Percentiles rank a stretch among this genome's conserved stretches.
Evolutionary conservation across 768 basidiomycete species (phyloP).

Genomic region (Gymnopilus junonius): DNA sequence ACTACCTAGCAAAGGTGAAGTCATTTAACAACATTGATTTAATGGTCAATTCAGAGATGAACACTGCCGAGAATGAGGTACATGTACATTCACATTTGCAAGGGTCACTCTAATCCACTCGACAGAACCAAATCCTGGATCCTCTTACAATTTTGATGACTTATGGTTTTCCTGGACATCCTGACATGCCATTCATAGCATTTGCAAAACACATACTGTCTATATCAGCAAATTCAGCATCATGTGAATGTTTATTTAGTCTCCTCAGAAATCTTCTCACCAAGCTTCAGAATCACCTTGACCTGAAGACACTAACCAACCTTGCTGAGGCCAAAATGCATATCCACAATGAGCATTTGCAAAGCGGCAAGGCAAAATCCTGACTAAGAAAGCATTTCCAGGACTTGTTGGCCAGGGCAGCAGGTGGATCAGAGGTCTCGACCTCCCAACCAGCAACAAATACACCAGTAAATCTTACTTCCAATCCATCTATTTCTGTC

Average conservation of each 20-base stretch:
- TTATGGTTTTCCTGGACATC: not conserved
- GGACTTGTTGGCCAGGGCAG: too few relatives aligned
- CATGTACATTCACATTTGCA: too few relatives aligned
- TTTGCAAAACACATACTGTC: slow-evolving; percentile 10
- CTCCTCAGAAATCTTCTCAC: slow-evolving; percentile 20
- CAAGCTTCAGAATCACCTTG: slow-evolving; percentile 13
- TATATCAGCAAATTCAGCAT: slow-evolving; percentile 20
- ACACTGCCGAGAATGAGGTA: too few relatives aligned
- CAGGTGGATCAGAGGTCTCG: too few relatives aligned
- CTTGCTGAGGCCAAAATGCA: slow-evolving; percentile 30
- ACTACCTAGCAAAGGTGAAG: too few relatives aligned
- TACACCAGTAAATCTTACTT: not conserved
- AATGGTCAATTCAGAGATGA: too few relatives aligned
- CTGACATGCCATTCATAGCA: not conserved
- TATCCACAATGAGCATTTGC: slow-evolving; percentile 28
- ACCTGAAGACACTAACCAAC: slow-evolving; percentile 11
- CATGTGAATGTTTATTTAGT: slow-evolving; percentile 23
- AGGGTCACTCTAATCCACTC: not conserved
- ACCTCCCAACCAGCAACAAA: too few relatives aligned
- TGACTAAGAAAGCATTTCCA: not conserved
- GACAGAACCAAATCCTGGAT: slow-evolving; percentile 13
- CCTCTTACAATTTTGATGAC: not conserved
- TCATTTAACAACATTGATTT: too few relatives aligned
- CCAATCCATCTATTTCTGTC: too few relatives aligned
- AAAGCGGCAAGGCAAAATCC: not conserved